Percentiles rank a stretch among this genome's conserved stretches.
These are phyloP conservation scores for Prunus mume DNA, from an alignment of 306 rosid species.

Conservation along the genomic window DNA sequence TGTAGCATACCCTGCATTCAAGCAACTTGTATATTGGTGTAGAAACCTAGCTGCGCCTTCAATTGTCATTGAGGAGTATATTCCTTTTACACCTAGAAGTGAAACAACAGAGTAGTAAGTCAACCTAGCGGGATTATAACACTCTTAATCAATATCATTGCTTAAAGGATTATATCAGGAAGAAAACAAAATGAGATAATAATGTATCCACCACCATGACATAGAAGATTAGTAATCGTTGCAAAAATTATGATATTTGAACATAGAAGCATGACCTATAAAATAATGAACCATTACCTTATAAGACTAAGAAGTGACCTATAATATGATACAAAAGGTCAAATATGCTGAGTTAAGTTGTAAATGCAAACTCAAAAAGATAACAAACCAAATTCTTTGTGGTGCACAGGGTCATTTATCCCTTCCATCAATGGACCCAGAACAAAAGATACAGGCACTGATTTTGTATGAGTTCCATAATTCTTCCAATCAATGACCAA, in stretches of 20 bases:
- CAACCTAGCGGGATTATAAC: conserved; percentile 12
- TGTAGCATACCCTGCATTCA: conserved; percentile 54
- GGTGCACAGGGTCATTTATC: conserved; percentile 86
- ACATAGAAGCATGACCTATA: not conserved
- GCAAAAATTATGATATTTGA: not conserved
- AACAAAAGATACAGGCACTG: conserved; percentile 71
- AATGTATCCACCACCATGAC: not conserved
- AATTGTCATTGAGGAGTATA: conserved; percentile 67
- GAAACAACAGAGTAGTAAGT: conserved; percentile 7
- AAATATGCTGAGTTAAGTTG: conserved; percentile 18
- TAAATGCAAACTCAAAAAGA: conserved; percentile 16
- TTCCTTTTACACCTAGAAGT: conserved; percentile 69
- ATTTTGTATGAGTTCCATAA: conserved; percentile 49
- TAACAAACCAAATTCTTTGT: conserved; percentile 80
- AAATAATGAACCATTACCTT: not conserved
- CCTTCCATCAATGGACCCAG: conserved; percentile 83
- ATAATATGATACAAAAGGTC: conserved; percentile 16
- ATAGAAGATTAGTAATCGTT: not conserved
- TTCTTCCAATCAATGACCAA: conserved; percentile 66
- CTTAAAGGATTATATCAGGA: not conserved
- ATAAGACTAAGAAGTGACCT: not conserved
- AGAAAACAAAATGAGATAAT: not conserved
- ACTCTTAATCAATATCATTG: not conserved
- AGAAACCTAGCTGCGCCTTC: conserved; percentile 75
- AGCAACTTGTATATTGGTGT: conserved; percentile 41